Evolutionary conservation across 2,329 filamentous ascomycete genomes (phyloP).

Genomic region (Pyrenophora teres): DNA sequence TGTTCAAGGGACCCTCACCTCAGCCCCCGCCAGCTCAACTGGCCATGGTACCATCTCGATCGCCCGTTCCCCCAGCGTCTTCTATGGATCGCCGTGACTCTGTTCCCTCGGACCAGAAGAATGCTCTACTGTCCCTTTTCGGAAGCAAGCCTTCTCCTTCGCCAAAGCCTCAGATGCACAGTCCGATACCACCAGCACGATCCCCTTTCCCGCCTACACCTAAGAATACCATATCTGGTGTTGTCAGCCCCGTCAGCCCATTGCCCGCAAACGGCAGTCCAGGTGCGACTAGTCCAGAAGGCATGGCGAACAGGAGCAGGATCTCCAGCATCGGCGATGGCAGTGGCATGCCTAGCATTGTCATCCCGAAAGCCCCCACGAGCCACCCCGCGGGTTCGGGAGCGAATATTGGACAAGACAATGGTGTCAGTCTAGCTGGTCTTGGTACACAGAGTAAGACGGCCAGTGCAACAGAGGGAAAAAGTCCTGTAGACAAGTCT

Average conservation of each 20-base stretch:
- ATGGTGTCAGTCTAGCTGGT: conserved; percentile 5
- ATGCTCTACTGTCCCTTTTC: conserved; percentile 46
- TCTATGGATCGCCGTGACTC: conserved; percentile 36
- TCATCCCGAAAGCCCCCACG: conserved; percentile 23
- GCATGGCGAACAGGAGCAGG: conserved; percentile 34
- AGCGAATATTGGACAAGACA: not conserved
- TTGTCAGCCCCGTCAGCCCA: conserved; percentile 48
- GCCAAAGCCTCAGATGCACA: conserved; percentile 18
- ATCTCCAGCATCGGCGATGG: conserved; percentile 44
- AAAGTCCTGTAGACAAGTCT: conserved; percentile 67
- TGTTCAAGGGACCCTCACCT: conserved; percentile 26
- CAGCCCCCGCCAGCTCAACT: conserved; percentile 15
- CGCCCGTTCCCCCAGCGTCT: conserved; percentile 10
- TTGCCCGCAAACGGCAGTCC: conserved; percentile 34
- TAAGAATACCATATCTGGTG: conserved; percentile 39
- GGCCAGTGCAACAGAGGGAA: conserved; percentile 24
- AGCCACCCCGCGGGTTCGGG: conserved; percentile 12
- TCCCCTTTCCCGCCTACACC: conserved; percentile 36
- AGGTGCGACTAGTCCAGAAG: conserved; percentile 33
- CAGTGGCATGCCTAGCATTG: conserved; percentile 16
- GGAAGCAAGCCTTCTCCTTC: conserved; percentile 24
- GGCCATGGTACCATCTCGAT: conserved; percentile 13
- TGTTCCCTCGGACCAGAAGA: conserved; percentile 40
- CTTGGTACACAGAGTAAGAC: conserved; percentile 5
- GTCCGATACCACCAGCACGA: conserved; percentile 23